Conservation (phyloP, 2,329 filamentous ascomycete species). For the Ophiostoma angusticollis region DNA sequence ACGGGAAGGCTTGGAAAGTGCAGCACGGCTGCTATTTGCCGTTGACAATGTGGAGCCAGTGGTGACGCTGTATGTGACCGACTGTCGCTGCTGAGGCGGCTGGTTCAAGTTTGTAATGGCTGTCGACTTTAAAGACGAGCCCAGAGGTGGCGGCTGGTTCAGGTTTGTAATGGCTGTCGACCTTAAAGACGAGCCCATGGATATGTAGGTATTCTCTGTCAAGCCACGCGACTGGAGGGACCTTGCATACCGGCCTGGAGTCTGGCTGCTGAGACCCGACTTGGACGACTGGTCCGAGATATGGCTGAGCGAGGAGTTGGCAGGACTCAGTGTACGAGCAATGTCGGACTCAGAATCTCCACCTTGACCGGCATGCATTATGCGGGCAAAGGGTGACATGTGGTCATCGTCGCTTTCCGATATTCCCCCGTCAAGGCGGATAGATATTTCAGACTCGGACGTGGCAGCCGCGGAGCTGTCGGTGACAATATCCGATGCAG, state of each 20-base stretch:
- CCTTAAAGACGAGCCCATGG: slow-evolving; percentile 46
- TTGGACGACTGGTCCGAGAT: slow-evolving; percentile 46
- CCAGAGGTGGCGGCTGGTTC: slow-evolving; percentile 3
- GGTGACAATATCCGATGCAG: background rate
- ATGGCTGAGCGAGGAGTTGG: slow-evolving; percentile 48
- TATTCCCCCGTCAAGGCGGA: slow-evolving; percentile 44
- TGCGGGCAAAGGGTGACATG: slow-evolving; percentile 61
- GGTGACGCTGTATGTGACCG: slow-evolving; percentile 33
- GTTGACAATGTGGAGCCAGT: slow-evolving; percentile 38
- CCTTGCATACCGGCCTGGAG: slow-evolving; percentile 33
- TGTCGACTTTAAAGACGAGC: no score
- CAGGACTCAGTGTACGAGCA: slow-evolving; percentile 54
- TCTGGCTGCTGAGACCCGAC: slow-evolving; percentile 35
- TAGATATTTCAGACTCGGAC: slow-evolving; percentile 43
- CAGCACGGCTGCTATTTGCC: slow-evolving; percentile 20
- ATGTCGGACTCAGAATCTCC: slow-evolving; percentile 47
- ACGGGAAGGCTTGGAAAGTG: slow-evolving; percentile 40
- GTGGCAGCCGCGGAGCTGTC: slow-evolving; percentile 25
- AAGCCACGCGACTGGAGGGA: slow-evolving; percentile 41
- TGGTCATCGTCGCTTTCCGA: slow-evolving; percentile 68
- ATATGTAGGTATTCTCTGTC: slow-evolving; percentile 57
- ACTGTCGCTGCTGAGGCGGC: slow-evolving; percentile 24
- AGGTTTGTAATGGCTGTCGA: slow-evolving; percentile 19
- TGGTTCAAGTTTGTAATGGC: background rate
- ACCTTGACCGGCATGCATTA: slow-evolving; percentile 55